A percentile compares a stretch with the other conserved stretches of the same genome.
Evolutionary conservation across 495 filamentous ascomycete genomes (phyloP).

Genomic region (Penicillium waksmanii): DNA sequence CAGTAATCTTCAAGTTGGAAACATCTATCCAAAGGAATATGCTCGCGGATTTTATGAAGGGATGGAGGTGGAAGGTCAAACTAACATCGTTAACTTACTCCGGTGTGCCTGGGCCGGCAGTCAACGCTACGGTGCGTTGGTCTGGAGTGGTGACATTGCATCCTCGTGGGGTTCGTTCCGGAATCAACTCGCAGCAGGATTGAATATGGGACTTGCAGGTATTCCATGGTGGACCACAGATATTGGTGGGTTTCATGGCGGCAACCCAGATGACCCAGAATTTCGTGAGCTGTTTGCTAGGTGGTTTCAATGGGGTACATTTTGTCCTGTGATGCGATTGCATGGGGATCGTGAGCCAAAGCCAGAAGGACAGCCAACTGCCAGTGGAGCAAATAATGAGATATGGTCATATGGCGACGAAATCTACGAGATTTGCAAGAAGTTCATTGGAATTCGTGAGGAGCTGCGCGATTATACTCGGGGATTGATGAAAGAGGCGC

Average conservation of each 20-base stretch:
- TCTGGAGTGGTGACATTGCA: conserved; percentile 63
- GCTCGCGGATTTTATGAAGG: conserved; percentile 60
- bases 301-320: conserved; percentile 66
- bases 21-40: conserved; percentile 59
- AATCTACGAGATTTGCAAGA: conserved; percentile 58
- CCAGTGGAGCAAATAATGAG: conserved; percentile 56
- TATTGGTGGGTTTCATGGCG: conserved; percentile 64
- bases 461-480: conserved; percentile 55
- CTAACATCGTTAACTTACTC: conserved; percentile 58
- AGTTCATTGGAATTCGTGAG: conserved; percentile 57
- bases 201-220: conserved; percentile 61
- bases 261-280: conserved; percentile 51
- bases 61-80: conserved; percentile 48
- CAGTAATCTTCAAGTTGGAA: conserved; percentile 55
- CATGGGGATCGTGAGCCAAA: conserved; percentile 63
- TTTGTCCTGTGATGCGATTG: conserved; percentile 62
- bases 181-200: conserved; percentile 58
- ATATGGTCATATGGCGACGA: conserved; percentile 62
- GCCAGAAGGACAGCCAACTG: conserved; percentile 39
- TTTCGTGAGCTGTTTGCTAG: conserved; percentile 62
- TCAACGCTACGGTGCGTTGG: conserved; percentile 61
- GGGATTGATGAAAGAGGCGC: conserved; percentile 55
- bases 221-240: conserved; percentile 65
- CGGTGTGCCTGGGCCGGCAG: conserved; percentile 63
- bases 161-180: conserved; percentile 58